These are phyloP conservation scores for Rhodotorula diobovata DNA, from an alignment of 768 basidiomycete species.

Conservation along the genomic window DNA sequence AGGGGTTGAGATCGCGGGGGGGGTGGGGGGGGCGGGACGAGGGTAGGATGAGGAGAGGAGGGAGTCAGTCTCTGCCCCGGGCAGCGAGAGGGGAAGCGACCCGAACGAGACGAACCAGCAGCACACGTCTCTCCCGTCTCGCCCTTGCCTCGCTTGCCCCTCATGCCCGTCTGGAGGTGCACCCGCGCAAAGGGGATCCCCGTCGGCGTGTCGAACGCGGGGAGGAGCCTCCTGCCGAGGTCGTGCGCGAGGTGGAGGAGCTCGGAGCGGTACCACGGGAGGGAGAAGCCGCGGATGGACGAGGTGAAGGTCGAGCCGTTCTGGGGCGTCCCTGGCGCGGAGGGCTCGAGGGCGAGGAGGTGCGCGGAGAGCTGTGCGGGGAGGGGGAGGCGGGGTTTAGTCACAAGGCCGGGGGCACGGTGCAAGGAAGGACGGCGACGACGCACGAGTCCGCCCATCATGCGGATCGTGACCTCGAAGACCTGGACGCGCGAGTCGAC, in stretches of 20 bases:
- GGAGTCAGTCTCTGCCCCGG: conserved; percentile 63
- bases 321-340: neutral
- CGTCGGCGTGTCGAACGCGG: conserved; percentile 85
- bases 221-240: conserved; percentile 76
- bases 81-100: neutral
- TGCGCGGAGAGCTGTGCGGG: conserved; percentile 63
- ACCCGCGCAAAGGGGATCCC: conserved; percentile 90
- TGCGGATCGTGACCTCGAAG: conserved; percentile 93
- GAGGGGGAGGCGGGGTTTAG: neutral
- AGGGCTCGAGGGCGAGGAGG: conserved; percentile 51
- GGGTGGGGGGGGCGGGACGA: too few relatives aligned
- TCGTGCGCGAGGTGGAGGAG: conserved; percentile 71
- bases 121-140: conserved; percentile 33
- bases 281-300: conserved; percentile 32
- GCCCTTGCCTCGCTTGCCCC: conserved; percentile 17
- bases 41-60: conserved; percentile 85
- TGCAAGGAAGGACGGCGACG: neutral
- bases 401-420: neutral
- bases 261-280: conserved; percentile 73
- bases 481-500: conserved; percentile 95
- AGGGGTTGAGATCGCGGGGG: too few relatives aligned
- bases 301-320: conserved; percentile 1
- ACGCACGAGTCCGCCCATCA: conserved; percentile 70
- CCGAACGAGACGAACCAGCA: conserved; percentile 24
- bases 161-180: conserved; percentile 40